Conservation (phyloP, 1,284 basidiomycete genomes). For the Papiliotrema fonsecae region DNA sequence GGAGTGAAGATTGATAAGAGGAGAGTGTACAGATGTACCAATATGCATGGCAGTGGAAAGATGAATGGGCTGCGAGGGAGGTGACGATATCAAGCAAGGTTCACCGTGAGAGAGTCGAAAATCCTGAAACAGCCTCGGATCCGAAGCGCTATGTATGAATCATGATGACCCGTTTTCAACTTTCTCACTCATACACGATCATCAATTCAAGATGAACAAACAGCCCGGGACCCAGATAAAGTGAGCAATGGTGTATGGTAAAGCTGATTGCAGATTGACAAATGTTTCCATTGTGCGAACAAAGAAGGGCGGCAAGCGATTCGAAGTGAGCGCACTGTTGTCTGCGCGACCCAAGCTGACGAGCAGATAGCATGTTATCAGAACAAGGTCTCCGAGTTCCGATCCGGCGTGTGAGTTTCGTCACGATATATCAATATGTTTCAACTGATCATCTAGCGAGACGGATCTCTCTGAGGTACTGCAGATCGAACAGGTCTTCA, state of each 20-base stretch:
- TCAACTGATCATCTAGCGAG: conserved; percentile 56
- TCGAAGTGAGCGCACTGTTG: conserved; percentile 62
- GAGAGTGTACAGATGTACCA: no score
- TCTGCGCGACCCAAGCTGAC: background rate
- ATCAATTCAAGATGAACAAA: conserved; percentile 17
- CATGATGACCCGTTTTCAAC: no score
- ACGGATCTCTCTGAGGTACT: conserved; percentile 92
- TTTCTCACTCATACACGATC: no score
- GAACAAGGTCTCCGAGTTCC: conserved; percentile 97
- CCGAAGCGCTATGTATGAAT: background rate
- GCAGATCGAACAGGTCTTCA: conserved; percentile 93
- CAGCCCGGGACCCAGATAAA: conserved; percentile 45
- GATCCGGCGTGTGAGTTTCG: conserved; percentile 72
- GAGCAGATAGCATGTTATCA: conserved; percentile 93
- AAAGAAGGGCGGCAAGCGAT: conserved; percentile 95
- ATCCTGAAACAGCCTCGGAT: no score
- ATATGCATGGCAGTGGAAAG: no score
- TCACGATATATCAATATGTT: conserved; percentile 2
- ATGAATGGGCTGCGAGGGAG: no score
- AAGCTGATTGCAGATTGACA: conserved; percentile 60
- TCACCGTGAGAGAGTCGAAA: no score
- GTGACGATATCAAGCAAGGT: no score
- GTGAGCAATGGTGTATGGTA: conserved; percentile 11
- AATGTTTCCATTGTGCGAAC: conserved; percentile 94
- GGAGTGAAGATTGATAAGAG: no score